Base-by-base conservation (phyloP, 768 basidiomycete species). In the Symmetrospora coprosmae region DNA sequence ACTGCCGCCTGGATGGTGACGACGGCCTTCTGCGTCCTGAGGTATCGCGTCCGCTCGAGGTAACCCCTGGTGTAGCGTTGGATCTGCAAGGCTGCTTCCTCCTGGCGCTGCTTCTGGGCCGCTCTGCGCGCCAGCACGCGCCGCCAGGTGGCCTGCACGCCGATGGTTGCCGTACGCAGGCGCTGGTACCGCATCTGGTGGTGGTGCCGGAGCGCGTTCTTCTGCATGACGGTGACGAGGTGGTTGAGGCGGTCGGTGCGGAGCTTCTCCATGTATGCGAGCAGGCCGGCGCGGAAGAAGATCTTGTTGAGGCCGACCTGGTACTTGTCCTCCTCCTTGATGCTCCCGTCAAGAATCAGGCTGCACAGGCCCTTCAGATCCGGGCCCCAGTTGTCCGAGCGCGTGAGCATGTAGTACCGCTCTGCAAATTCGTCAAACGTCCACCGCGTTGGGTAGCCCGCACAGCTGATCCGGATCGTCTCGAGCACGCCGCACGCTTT, bases 221-320 rank as follows among this genome's bases (percentile, higher is more conserved):
- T 97, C 76, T 97, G 94, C 2, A 99, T 85, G 50, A 94, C 80
- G 13, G 90, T 94, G 63, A 91, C 88, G 74, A 99, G 81, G 21
- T 82, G 77, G 70, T 92, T 91, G 52, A 97, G 79, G 61, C 86
- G 79, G 62, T 86, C 82, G 6, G 89, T 83, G 38, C 94, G 86
- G 56, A 91, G 78, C 16, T 87, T 81, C 74, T 99, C 94, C 43
- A 99, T 78, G 5, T 86, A 85, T 27, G 94, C 92, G 56, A 99
- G 83, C 89, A 97, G 96, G 65, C 94, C 94, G 13, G 94, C 91
- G 62, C 94, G 82, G 80, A 99, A 97, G 76, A 99, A 99, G 66
- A 99, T 96, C 75, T 99, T 99, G 27, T 87, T 97, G 28, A 90
- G 78, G 67, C 94, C 94, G 69, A 83, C 83, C 74, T 99, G 94